Evolutionary conservation across 2,329 filamentous ascomycete genomes (phyloP).

Genomic region (Colletotrichum navitas): DNA sequence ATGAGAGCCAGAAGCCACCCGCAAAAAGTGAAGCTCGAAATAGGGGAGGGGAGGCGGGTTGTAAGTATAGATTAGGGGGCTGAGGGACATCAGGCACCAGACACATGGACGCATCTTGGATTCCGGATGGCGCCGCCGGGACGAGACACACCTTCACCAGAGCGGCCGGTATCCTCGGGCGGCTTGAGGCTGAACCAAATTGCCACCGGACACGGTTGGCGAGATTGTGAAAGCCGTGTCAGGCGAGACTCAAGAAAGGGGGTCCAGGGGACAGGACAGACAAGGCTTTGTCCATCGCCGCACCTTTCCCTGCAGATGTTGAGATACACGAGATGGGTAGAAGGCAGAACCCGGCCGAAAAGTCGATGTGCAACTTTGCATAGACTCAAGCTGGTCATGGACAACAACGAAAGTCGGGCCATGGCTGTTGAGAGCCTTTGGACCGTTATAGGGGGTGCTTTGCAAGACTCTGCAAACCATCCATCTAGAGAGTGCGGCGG

Average conservation of each 20-base stretch:
- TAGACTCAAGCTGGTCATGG: too few relatives aligned
- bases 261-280: conserved; percentile 12
- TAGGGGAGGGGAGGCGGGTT: neutral
- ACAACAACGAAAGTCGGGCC: neutral
- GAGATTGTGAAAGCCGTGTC: conserved; percentile 4
- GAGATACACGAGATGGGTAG: neutral
- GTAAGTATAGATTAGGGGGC: neutral
- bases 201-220: neutral
- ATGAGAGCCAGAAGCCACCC: neutral
- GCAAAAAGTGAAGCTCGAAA: conserved; percentile 5
- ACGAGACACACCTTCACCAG: neutral
- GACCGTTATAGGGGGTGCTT: neutral
- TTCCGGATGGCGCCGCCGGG: neutral
- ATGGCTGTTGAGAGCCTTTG: neutral
- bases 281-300: neutral
- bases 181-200: conserved; percentile 31
- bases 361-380: neutral
- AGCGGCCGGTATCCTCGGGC: neutral
- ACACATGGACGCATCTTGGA: neutral
- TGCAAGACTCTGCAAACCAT: conserved; percentile 13
- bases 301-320: neutral
- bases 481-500: neutral
- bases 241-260: conserved; percentile 20
- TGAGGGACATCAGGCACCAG: neutral
- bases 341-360: neutral